Conservation (phyloP, 768 basidiomycete genomes). For the Phanerochaete sordida region DNA sequence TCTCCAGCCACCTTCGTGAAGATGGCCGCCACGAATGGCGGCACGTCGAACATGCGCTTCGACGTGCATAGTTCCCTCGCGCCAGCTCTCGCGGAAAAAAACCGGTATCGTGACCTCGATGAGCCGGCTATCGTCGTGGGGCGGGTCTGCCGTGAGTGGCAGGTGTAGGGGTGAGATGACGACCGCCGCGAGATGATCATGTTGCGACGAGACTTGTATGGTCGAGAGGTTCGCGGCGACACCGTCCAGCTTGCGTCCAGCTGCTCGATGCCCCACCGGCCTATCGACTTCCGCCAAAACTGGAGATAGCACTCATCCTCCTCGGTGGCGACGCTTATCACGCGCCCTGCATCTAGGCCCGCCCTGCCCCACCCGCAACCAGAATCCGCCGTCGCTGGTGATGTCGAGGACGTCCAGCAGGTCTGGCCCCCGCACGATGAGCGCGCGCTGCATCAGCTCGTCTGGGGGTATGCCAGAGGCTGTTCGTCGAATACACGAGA, state of each 20-base stretch:
- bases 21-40: constrained; percentile 48
- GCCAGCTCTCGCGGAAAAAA: constrained; percentile 61
- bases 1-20: constrained; percentile 46
- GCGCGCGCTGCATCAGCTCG: constrained; percentile 50
- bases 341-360: constrained; percentile 65
- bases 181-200: constrained; percentile 47
- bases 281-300: constrained; percentile 64
- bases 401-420: constrained; percentile 59
- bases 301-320: constrained; percentile 40
- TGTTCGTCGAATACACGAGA: constrained; percentile 92
- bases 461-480: constrained; percentile 52
- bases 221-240: constrained; percentile 55
- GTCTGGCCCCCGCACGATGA: constrained; percentile 60
- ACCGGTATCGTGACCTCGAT: constrained; percentile 49
- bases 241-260: too few species aligned
- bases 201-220: constrained; percentile 44
- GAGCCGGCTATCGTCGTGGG: constrained; percentile 54
- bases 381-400: constrained; percentile 53
- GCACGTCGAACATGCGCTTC: constrained; percentile 40
- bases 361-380: constrained; percentile 54
- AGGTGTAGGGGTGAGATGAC: constrained; percentile 48
- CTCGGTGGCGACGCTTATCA: constrained; percentile 49
- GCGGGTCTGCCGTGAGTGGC: constrained; percentile 51
- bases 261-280: constrained; percentile 59
- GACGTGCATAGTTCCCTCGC: constrained; percentile 43